Percentiles rank a stretch among this genome's conserved stretches.
Conservation (phyloP, 306 rosid genomes). For the Casuarina cunninghamiana region DNA sequence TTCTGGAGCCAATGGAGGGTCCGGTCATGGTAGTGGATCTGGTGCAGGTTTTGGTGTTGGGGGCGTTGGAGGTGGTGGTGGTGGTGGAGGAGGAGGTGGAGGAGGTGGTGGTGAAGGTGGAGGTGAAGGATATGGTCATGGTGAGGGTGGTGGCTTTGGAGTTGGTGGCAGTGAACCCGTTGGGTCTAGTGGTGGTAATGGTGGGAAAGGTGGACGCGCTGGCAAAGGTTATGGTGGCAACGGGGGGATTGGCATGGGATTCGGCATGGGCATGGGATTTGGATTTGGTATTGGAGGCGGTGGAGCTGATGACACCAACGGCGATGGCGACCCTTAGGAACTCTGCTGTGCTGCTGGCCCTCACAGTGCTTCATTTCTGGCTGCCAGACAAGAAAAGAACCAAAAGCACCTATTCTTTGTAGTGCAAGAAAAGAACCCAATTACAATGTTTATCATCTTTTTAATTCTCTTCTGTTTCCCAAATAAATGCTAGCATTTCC, state of each 20-base stretch:
- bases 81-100: neutral
- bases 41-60: constrained; percentile 33
- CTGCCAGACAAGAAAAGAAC: neutral
- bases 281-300: constrained; percentile 48
- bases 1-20: constrained; percentile 15
- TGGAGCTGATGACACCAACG: neutral
- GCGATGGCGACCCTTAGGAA: constrained; percentile 24
- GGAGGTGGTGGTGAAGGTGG: constrained; percentile 19
- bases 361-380: neutral
- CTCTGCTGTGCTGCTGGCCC: too few relatives aligned
- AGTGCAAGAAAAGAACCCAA: neutral
- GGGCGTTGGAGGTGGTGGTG: constrained; percentile 20
- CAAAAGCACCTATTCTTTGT: neutral
- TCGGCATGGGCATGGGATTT: constrained; percentile 56
- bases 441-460: neutral
- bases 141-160: constrained; percentile 21
- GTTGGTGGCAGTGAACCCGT: constrained; percentile 4
- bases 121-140: constrained; percentile 27
- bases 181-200: constrained; percentile 2
- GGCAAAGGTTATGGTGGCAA: constrained; percentile 17
- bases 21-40: constrained; percentile 43
- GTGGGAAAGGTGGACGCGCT: constrained; percentile 22
- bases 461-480: neutral
- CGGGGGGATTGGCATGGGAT: constrained; percentile 44
- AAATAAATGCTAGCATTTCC: neutral